Percentiles rank a stretch among this genome's conserved stretches.
Evolutionary conservation across 1,284 basidiomycete genomes (phyloP).

Genomic region (Cutaneotrichosporon cyanovorans): DNA sequence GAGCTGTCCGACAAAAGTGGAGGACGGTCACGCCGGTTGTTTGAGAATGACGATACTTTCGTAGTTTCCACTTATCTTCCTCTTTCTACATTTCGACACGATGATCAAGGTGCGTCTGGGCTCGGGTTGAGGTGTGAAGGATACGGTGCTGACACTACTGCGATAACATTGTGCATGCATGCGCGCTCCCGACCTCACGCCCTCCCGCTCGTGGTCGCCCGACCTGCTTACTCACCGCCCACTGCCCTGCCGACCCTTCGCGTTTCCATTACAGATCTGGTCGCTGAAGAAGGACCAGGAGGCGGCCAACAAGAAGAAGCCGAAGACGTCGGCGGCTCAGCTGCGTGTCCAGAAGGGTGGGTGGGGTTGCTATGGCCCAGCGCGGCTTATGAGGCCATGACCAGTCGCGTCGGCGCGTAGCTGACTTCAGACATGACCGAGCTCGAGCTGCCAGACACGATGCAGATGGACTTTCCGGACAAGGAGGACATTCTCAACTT

Average conservation of each 20-base stretch:
- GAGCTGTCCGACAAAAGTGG: no score
- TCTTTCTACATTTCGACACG: constrained; percentile 3
- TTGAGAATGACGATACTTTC: not conserved
- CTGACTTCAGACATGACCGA: constrained; percentile 75
- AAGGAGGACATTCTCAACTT: constrained; percentile 92
- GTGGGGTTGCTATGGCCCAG: constrained; percentile 19
- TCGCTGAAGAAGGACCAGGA: constrained; percentile 93
- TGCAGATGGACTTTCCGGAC: constrained; percentile 91
- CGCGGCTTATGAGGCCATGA: not conserved
- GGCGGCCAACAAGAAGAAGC: constrained; percentile 86
- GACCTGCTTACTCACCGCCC: not conserved
- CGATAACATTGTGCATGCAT: not conserved
- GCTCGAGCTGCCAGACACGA: constrained; percentile 88
- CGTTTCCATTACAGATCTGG: constrained; percentile 64
- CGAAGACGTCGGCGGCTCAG: constrained; percentile 94
- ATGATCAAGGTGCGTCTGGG: constrained; percentile 50
- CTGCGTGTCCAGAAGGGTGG: constrained; percentile 96
- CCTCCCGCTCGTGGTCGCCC: not conserved
- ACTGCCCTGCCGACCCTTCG: not conserved
- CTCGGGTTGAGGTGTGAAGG: not conserved
- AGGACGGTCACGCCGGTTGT: no score
- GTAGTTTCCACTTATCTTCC: not conserved
- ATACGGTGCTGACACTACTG: constrained; percentile 3
- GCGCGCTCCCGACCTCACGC: not conserved
- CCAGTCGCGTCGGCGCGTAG: not conserved